These are phyloP conservation scores for Marchantia paleacea DNA, from an alignment of 225 moss, liverwort and hornwort species.

Conservation along the genomic window DNA sequence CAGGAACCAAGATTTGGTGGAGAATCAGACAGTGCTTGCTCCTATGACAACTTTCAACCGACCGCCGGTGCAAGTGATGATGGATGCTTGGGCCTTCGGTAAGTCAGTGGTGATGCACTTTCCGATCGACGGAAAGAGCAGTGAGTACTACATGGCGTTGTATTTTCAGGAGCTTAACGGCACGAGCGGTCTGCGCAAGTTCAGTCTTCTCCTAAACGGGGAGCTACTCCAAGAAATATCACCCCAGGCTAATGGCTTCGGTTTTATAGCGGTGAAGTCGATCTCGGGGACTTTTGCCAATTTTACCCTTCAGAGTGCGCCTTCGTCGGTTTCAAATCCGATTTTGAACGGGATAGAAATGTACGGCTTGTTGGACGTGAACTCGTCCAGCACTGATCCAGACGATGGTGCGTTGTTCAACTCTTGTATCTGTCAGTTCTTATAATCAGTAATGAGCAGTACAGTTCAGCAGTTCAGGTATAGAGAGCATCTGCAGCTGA, in stretches of 20 bases:
- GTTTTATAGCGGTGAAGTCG: background rate
- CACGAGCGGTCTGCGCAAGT: background rate
- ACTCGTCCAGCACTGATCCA: background rate
- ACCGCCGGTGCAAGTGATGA: slow-evolving; percentile 31
- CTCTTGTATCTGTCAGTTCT: background rate
- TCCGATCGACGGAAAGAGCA: background rate
- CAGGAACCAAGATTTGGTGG: background rate
- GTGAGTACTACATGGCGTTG: background rate
- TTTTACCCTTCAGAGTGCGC: background rate
- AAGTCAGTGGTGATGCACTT: background rate
- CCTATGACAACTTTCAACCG: background rate
- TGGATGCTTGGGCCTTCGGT: slow-evolving; percentile 26
- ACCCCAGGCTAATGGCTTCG: background rate
- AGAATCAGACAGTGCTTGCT: background rate
- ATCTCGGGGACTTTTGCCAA: background rate
- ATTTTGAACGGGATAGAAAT: slow-evolving; percentile 31
- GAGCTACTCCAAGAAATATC: background rate
- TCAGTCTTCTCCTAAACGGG: background rate
- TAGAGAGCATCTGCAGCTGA: slow-evolving; percentile 7
- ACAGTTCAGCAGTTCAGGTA: background rate
- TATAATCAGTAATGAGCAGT: background rate
- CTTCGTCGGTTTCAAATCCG: background rate
- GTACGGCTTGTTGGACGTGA: background rate
- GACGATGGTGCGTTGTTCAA: slow-evolving; percentile 22
- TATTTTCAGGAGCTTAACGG: slow-evolving; percentile 31